Conservation (phyloP, 805 yeast genomes). For the Maudiozyma saulgeensis region DNA sequence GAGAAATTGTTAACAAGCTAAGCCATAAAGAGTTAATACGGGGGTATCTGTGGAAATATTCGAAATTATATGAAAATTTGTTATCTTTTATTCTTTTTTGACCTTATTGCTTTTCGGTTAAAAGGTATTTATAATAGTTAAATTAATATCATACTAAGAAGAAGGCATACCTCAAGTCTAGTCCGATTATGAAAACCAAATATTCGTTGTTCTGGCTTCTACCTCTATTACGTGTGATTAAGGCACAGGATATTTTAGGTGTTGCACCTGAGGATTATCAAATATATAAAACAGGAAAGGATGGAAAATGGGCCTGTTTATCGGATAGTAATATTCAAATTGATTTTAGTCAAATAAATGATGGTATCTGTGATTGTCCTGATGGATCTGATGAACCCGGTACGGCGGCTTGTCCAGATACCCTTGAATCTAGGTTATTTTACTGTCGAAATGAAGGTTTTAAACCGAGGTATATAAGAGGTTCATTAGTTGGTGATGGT, state of each 20-base stretch:
- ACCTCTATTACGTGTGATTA: not conserved
- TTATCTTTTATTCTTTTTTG: too few relatives aligned
- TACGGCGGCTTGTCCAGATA: slow-evolving; percentile 62
- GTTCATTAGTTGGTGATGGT: slow-evolving; percentile 74
- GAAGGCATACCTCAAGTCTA: too few relatives aligned
- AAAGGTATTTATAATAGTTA: too few relatives aligned
- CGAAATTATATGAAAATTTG: too few relatives aligned
- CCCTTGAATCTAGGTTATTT: slow-evolving; percentile 32
- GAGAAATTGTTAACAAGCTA: not conserved
- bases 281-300: slow-evolving; percentile 32
- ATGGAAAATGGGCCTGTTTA: slow-evolving; percentile 63
- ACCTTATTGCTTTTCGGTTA: too few relatives aligned
- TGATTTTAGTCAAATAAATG: slow-evolving; percentile 59
- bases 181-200: not conserved
- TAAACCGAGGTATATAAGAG: slow-evolving; percentile 50
- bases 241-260: slow-evolving; percentile 1
- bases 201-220: not conserved
- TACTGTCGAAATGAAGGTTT: slow-evolving; percentile 76
- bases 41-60: too few relatives aligned
- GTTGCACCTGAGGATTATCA: slow-evolving; percentile 11
- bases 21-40: not conserved
- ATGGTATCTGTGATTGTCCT: slow-evolving; percentile 91
- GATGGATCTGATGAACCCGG: slow-evolving; percentile 98
- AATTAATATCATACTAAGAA: not conserved
- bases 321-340: slow-evolving; percentile 55